phyloP scores from a whole-genome alignment of 495 filamentous ascomycete genomes.

The Penicillium canariense region DNA sequence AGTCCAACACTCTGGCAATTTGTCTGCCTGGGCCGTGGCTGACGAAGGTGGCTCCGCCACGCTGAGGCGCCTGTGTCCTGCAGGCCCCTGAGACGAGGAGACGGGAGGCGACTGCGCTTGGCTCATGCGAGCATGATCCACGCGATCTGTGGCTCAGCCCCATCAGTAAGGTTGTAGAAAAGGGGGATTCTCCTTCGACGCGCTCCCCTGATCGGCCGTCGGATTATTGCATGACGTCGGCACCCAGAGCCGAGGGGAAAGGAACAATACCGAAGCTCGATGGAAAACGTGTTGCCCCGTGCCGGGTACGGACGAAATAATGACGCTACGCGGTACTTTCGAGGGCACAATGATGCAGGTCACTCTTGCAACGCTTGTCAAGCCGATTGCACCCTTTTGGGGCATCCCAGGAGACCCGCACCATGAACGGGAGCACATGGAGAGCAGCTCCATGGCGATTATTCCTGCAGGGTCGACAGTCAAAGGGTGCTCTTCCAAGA shows the following conservation, averaged over 20 bases:
- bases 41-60: slow-evolving; percentile 18
- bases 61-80: not conserved
- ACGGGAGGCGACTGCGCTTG: not conserved
- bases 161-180: slow-evolving; percentile 2
- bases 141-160: slow-evolving; percentile 18
- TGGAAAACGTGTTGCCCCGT: slow-evolving; percentile 1
- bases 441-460: not conserved
- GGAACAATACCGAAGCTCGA: not conserved
- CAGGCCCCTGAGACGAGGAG: not conserved
- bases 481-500: not conserved
- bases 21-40: slow-evolving; percentile 23
- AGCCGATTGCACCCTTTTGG: not conserved
- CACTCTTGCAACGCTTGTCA: not conserved
- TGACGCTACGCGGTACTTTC: not conserved
- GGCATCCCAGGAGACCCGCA: too few species aligned
- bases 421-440: too few species aligned
- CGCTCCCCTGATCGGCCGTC: slow-evolving; percentile 13
- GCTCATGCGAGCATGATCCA: slow-evolving; percentile 7
- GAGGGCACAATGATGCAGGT: not conserved
- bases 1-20: not conserved
- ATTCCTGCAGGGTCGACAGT: not conserved
- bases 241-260: slow-evolving; percentile 1
- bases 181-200: not conserved
- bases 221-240: slow-evolving; percentile 21
- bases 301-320: not conserved